Evolutionary conservation across 768 basidiomycete species (phyloP).

Genomic region (Favolaschia claudopus): DNA sequence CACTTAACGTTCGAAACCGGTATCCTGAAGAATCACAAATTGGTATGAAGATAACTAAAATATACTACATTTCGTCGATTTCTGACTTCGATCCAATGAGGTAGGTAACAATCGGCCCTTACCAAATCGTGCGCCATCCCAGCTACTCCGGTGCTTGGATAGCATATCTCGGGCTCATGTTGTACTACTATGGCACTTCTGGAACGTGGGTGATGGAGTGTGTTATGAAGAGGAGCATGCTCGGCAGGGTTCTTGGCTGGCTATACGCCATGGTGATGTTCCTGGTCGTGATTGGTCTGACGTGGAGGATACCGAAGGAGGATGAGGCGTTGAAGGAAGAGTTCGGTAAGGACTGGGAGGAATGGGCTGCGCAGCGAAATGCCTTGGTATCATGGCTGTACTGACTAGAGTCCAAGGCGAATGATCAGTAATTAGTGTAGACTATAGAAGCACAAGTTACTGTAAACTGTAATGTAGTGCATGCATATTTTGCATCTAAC

Average conservation of each 20-base stretch:
- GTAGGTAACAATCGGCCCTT: constrained; percentile 43
- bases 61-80: too few species aligned
- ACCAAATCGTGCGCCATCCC: constrained; percentile 43
- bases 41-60: too few species aligned
- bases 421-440: too few species aligned
- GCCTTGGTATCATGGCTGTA: constrained; percentile 41
- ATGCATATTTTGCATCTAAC: too few species aligned
- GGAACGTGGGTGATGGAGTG: constrained; percentile 42
- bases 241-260: constrained; percentile 25
- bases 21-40: constrained; percentile 18
- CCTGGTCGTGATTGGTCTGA: constrained; percentile 19
- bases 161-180: constrained; percentile 36
- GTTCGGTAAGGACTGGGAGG: constrained; percentile 44
- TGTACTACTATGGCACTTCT: constrained; percentile 37
- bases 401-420: too few species aligned
- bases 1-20: constrained; percentile 25
- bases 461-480: too few species aligned
- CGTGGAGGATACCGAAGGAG: constrained; percentile 36
- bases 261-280: constrained; percentile 17
- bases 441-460: too few species aligned
- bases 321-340: constrained; percentile 37
- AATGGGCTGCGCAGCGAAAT: constrained; percentile 35
- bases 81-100: too few species aligned
- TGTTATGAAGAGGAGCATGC: constrained; percentile 37
- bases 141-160: constrained; percentile 39